Evolutionary conservation across 2,329 filamentous ascomycete species (phyloP), one percentile per base, ranked within the genome.

Genomic region (Xylaria sp.): DNA sequence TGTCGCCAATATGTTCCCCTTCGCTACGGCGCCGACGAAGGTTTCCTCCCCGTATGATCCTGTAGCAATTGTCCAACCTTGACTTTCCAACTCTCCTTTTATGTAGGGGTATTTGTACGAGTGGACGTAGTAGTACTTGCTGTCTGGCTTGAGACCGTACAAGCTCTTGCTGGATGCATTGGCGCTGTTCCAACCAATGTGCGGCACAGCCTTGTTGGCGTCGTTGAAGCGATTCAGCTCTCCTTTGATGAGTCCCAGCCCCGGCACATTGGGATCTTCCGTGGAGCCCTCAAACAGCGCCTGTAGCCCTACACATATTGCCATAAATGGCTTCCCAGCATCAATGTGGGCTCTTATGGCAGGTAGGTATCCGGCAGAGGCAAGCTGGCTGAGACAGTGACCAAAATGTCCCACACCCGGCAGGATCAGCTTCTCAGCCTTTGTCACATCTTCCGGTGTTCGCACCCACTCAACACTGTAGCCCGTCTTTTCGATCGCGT

Each of bases 91-190:
- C 72, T 91, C 86, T 42, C 92, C 93, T 54, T 87, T 81, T 61
- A 82, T 82, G 79, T 98, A 97, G 2, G 91, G 91, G 29, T 90
- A 91, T 66, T 94, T 94, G 82, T 96, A 99, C 1, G 93, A 94
- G 85, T 99, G 96, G 65, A 99, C 95, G 78, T 99, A 99, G 83
- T 99, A 99, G 85, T 99, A 99, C 81, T 98, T 99, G 78, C 93
- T 97, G 62, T 87, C 86, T 0, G 93, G 90, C 32, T 88, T 85
- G 63, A 99, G 82, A 66, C 92, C 94, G 80, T 95, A 98, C 66
- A 98, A 87, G 73, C 78, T 79, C 66, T 78, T 81, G 69, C 80
- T 83, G 69, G 75, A 82, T 0, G 91, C 89, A 75, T 90, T 91
- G 53, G 97, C 96, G 74, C 91, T 94, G 82, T 99, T 99, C 96